Evolutionary conservation across 1,284 basidiomycete species (phyloP), one percentile per base, ranked within the genome.

Genomic region (Moesziomyces sp.): DNA sequence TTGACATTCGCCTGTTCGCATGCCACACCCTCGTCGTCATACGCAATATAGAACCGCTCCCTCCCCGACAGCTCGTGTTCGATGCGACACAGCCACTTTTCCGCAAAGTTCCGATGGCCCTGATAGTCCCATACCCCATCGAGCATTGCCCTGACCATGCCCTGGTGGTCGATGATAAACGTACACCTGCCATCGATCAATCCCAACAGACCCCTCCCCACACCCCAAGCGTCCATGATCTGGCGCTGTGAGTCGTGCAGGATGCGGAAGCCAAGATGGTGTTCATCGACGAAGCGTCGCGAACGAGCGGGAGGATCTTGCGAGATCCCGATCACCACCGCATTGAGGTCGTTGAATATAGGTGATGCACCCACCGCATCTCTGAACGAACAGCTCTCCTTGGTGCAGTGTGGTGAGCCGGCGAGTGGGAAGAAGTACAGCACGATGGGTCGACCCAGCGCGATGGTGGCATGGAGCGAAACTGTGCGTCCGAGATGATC

Each of bases 381-480:
- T 5, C 79, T 62, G 48, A 81, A 78, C 3, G 73, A 70, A 46
- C 79, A 81, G 24, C 54, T 63, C 43, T 81, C 68, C 43, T 67
- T 63, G 10, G 73, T 80, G 53, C 77, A 80, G 33, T 79, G 79
- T 7, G 79, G 79, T 4, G 79, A 79, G 10, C 79, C 79, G 16
- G 79, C 77, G 5, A 81, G 70, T 9, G 79, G 79, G 58, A 79
- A 81, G 55, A 81, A 81, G 65, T 66, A 79, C 40, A 81, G 69
- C 16, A 78, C 56, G 46, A 81, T 78, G 7, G 78, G 79, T 26
- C 79, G 58, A 2, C 79, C 79, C 0, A 81, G 58, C 3, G 43
- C 30, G 44, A 81, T 78, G 30, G 79, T 81, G 40, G 76, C 64
- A 30, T 79, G 79, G 0, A 81, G 62, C 3, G 77, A 79, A n/a